These are phyloP conservation scores for Citeromyces hawaiiensis DNA, from an alignment of 1,139 yeast species.

Conservation along the genomic window DNA sequence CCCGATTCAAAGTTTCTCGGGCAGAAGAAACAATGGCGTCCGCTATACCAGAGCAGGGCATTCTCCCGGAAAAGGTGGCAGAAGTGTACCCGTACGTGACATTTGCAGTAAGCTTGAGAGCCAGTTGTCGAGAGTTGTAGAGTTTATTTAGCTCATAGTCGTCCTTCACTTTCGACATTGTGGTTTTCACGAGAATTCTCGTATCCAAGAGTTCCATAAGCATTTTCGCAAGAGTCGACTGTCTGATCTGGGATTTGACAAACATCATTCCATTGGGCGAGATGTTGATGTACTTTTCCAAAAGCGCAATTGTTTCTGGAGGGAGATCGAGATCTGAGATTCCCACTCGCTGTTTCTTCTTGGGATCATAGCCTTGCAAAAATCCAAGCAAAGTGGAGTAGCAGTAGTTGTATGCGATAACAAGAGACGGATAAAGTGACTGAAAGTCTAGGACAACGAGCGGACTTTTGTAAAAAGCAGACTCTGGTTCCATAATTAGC, in stretches of 20 bases:
- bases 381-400: constrained; percentile 79
- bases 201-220: constrained; percentile 70
- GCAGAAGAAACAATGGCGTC: constrained; percentile 92
- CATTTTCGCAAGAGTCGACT: constrained; percentile 75
- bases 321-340: constrained; percentile 35
- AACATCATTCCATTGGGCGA: constrained; percentile 86
- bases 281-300: constrained; percentile 41
- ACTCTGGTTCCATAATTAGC: constrained; percentile 81
- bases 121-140: constrained; percentile 70
- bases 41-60: constrained; percentile 94
- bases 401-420: constrained; percentile 88
- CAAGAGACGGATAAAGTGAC: constrained; percentile 82
- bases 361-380: constrained; percentile 35
- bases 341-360: constrained; percentile 37
- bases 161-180: constrained; percentile 40
- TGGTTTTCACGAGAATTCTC: constrained; percentile 63
- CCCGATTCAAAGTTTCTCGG: constrained; percentile 63
- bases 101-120: constrained; percentile 80
- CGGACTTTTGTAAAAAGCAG: constrained; percentile 80
- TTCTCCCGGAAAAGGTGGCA: constrained; percentile 88
- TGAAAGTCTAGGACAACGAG: constrained; percentile 85
- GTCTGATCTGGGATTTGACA: constrained; percentile 50
- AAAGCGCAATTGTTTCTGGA: constrained; percentile 38
- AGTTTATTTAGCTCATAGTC: constrained; percentile 36
- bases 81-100: constrained; percentile 95